A percentile compares a stretch with the other conserved stretches of the same genome.
Conservation (phyloP, 371 early-diverging fungal genomes). For the Syncephalastrum sp. region DNA sequence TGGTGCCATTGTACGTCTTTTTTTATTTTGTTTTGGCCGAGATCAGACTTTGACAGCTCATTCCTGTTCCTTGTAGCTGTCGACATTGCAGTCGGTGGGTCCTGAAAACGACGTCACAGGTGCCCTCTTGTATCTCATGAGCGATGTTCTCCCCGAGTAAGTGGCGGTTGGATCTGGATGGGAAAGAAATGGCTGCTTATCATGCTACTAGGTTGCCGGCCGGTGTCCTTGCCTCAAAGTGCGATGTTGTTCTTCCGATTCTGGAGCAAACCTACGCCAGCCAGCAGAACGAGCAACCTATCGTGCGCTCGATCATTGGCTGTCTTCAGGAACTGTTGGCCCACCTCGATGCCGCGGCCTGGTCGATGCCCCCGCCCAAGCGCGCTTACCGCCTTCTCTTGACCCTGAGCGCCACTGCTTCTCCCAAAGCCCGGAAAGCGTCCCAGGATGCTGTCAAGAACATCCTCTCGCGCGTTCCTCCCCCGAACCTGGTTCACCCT, state of each 20-base stretch:
- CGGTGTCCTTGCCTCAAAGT: constrained; percentile 67
- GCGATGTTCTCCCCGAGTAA: constrained; percentile 78
- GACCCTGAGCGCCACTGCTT: constrained; percentile 73
- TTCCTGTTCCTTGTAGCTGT: constrained; percentile 57
- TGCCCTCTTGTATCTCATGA: constrained; percentile 77
- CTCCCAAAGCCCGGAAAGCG: constrained; percentile 85
- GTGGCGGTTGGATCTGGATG: constrained; percentile 18
- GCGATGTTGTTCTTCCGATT: constrained; percentile 56
- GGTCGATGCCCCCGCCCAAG: constrained; percentile 69
- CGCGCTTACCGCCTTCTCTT: constrained; percentile 75
- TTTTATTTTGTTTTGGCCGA: too few species aligned
- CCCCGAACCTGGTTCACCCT: constrained; percentile 78
- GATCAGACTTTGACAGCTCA: constrained; percentile 4
- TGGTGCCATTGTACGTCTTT: constrained; percentile 71
- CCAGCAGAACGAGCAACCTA: constrained; percentile 68
- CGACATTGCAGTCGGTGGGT: constrained; percentile 55
- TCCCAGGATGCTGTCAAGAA: constrained; percentile 82
- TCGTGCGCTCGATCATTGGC: constrained; percentile 73
- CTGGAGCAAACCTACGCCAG: constrained; percentile 58
- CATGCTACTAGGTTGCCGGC: constrained; percentile 47
- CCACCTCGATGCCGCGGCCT: constrained; percentile 75
- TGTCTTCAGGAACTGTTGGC: constrained; percentile 82
- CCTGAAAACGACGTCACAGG: constrained; percentile 52
- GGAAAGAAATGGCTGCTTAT: neutral
- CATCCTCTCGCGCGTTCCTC: constrained; percentile 72